A percentile compares a stretch with the other conserved stretches of the same genome.
phyloP scores from a whole-genome alignment of 371 early-diverging fungal species.

The Mucor sp. region DNA sequence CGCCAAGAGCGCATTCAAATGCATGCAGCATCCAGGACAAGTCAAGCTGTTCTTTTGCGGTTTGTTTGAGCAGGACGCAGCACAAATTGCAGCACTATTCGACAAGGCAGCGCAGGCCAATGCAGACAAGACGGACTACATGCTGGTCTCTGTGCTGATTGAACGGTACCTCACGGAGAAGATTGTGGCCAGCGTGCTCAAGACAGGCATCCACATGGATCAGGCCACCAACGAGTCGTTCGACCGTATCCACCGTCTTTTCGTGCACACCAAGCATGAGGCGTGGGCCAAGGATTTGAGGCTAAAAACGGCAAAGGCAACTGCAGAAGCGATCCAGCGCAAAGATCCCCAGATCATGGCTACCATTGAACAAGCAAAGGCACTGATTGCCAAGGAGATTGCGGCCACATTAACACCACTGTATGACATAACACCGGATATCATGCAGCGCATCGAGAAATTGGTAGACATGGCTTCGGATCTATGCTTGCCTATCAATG shows the following conservation, averaged over 20 bases:
- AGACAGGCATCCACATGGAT: slow-evolving; percentile 12
- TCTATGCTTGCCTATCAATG: slow-evolving; percentile 21
- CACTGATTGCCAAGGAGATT: not conserved
- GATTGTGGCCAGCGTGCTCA: slow-evolving; percentile 3
- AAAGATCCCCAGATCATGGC: not conserved
- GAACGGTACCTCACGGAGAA: slow-evolving; percentile 10
- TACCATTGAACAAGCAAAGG: not conserved
- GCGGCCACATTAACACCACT: not conserved
- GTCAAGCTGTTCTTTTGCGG: not conserved
- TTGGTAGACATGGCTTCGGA: slow-evolving; percentile 27
- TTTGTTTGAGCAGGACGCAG: not conserved
- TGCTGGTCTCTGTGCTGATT: slow-evolving; percentile 15
- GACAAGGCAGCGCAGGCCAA: not conserved
- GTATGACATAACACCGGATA: slow-evolving; percentile 1
- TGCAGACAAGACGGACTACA: slow-evolving; percentile 14
- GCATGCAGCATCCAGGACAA: not conserved
- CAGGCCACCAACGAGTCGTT: not conserved
- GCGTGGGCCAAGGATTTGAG: slow-evolving; percentile 15
- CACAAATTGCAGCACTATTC: slow-evolving; percentile 3
- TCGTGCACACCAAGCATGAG: not conserved
- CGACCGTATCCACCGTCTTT: not conserved
- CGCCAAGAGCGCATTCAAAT: slow-evolving; percentile 10
- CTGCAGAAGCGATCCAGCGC: slow-evolving; percentile 3
- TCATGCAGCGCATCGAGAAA: slow-evolving; percentile 9
- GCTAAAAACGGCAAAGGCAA: slow-evolving; percentile 18